Conservation (phyloP, 352 stramenopile genomes). For the Pythium sukuiense region DNA sequence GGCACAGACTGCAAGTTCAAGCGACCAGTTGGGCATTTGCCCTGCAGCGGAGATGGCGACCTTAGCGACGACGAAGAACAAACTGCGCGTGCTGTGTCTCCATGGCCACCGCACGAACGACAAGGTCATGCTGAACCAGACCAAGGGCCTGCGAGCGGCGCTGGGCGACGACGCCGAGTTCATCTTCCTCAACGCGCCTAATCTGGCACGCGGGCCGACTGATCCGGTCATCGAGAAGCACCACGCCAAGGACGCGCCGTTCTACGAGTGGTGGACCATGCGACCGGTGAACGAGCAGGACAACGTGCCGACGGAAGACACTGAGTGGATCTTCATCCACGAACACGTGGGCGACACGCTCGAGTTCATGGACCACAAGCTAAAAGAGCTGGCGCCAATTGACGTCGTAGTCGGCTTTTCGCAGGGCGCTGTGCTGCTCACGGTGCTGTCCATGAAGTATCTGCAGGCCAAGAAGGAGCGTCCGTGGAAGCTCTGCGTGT, state of each 20-base stretch:
- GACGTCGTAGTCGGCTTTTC: constrained; percentile 81
- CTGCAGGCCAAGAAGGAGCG: constrained; percentile 34
- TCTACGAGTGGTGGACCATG: constrained; percentile 77
- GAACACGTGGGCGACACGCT: constrained; percentile 34
- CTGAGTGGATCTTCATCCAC: constrained; percentile 24
- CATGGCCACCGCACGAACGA: constrained; percentile 74
- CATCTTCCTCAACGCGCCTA: constrained; percentile 62
- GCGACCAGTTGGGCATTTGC: constrained; percentile 1
- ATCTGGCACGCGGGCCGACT: constrained; percentile 47
- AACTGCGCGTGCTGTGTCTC: constrained; percentile 69
- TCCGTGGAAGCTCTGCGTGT: constrained; percentile 49
- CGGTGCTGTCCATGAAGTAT: constrained; percentile 61
- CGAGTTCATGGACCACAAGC: constrained; percentile 58
- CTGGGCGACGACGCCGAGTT: constrained; percentile 66
- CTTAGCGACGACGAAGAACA: constrained; percentile 9
- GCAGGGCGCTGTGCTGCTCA: constrained; percentile 70
- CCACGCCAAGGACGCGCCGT: constrained; percentile 56
- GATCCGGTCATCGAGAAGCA: constrained; percentile 55
- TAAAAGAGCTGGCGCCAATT: constrained; percentile 60
- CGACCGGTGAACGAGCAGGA: constrained; percentile 45
- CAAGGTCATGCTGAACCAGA: constrained; percentile 75
- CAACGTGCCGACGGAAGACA: constrained; percentile 29
- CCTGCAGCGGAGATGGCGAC: background rate
- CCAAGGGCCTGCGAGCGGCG: constrained; percentile 49
- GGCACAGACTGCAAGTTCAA: constrained; percentile 7